A percentile compares a stretch with the other conserved stretches of the same genome.
Conservation (phyloP, 192 early-diverging fungal genomes). For the Backusella morwellensis region DNA sequence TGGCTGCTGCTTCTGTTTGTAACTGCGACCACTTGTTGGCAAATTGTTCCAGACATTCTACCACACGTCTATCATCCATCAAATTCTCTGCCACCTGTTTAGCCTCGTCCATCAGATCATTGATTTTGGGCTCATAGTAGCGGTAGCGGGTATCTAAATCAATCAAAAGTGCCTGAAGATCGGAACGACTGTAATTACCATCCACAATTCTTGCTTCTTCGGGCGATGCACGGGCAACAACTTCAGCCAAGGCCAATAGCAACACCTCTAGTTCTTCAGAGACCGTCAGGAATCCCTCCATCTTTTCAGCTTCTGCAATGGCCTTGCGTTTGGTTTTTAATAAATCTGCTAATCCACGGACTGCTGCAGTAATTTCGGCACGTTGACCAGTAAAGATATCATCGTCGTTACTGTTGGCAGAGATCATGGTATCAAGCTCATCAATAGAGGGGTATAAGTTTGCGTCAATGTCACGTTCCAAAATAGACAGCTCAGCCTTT, state of each 20-base stretch:
- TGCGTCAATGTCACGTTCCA: conserved; percentile 32
- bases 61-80: conserved; percentile 43
- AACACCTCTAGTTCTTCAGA: conserved; percentile 42
- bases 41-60: conserved; percentile 37
- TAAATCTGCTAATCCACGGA: conserved; percentile 28
- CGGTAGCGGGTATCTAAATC: conserved; percentile 42
- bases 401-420: conserved; percentile 11
- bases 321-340: conserved; percentile 37
- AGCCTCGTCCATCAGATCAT: conserved; percentile 32
- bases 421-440: conserved; percentile 34
- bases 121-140: conserved; percentile 45
- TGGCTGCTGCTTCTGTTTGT: conserved; percentile 39
- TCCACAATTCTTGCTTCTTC: conserved; percentile 9
- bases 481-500: conserved; percentile 22
- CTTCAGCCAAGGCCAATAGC: conserved; percentile 36
- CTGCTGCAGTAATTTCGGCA: conserved; percentile 33
- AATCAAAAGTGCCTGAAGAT: conserved; percentile 39
- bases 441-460: conserved; percentile 30
- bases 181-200: conserved; percentile 19
- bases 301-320: conserved; percentile 36
- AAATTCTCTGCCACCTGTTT: conserved; percentile 23
- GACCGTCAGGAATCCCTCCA: conserved; percentile 37
- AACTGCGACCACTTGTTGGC: conserved; percentile 49
- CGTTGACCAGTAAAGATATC: conserved; percentile 35
- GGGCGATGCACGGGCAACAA: conserved; percentile 29